phyloP scores from a whole-genome alignment of 202 grass and related monocot genomes.

The Carex sylvatica region DNA sequence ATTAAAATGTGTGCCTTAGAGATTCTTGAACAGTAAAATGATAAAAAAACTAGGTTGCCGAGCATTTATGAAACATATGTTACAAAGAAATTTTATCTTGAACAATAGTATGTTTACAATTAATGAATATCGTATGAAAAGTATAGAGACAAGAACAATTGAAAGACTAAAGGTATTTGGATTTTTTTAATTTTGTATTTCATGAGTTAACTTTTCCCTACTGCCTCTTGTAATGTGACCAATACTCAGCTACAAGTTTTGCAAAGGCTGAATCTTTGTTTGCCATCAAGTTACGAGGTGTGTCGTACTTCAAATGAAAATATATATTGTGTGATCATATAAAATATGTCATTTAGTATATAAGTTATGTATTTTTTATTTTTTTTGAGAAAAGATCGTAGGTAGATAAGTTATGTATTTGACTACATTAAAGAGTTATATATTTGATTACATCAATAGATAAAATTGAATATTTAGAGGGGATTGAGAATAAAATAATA shows the following conservation, averaged over 20 bases:
- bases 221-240: conserved; percentile 61
- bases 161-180: not conserved
- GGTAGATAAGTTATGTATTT: too few relatives aligned
- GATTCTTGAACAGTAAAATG: not conserved
- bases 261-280: conserved; percentile 61
- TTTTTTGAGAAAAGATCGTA: too few relatives aligned
- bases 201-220: not conserved
- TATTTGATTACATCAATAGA: too few relatives aligned
- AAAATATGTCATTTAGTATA: too few relatives aligned
- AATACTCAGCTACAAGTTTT: conserved; percentile 79
- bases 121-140: not conserved
- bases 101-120: not conserved
- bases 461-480: too few relatives aligned
- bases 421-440: too few relatives aligned
- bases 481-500: too few relatives aligned
- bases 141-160: not conserved
- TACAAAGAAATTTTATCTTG: not conserved
- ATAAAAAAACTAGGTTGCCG: not conserved
- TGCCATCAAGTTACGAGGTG: conserved; percentile 56
- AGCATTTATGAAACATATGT: not conserved
- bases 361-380: too few relatives aligned
- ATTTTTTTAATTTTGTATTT: not conserved
- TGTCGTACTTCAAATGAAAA: too few relatives aligned
- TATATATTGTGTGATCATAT: too few relatives aligned
- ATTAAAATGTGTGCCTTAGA: not conserved